These are phyloP conservation scores for Extremus antarcticus DNA, from an alignment of 495 filamentous ascomycete species.

Conservation along the genomic window DNA sequence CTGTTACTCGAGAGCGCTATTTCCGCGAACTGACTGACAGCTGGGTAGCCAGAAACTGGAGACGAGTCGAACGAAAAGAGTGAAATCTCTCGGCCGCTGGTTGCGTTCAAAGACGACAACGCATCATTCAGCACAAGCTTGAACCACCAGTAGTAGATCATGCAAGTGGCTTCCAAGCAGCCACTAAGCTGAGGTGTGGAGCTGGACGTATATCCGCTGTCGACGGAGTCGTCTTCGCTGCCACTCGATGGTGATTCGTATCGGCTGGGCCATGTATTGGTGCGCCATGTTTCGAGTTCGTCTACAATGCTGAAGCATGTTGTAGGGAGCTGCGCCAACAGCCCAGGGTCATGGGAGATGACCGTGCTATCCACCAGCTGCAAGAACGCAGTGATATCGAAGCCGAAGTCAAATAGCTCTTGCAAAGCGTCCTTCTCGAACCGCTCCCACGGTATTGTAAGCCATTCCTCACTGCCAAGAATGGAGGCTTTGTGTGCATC, in stretches of 20 bases:
- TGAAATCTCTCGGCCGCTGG: neutral
- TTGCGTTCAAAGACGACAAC: neutral
- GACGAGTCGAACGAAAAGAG: neutral
- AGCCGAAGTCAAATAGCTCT: neutral
- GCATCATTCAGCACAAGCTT: neutral
- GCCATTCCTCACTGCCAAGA: neutral
- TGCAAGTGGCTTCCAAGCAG: neutral
- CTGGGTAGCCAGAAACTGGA: neutral
- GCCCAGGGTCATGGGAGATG: neutral
- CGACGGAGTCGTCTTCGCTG: neutral
- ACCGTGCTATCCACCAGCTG: neutral
- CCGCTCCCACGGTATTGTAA: neutral
- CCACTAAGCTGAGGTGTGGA: neutral
- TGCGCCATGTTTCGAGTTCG: neutral
- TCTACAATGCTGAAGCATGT: neutral
- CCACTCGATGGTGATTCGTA: neutral
- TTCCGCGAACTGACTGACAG: neutral
- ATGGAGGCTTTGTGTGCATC: neutral
- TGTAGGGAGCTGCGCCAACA: neutral
- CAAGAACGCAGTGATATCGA: neutral
- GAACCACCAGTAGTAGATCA: conserved; percentile 1
- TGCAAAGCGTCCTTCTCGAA: neutral
- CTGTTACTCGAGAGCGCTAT: neutral
- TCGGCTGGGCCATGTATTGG: neutral
- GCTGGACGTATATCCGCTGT: neutral